phyloP scores from a whole-genome alignment of 495 filamentous ascomycete species.

The Hyaloscypha hepaticicola region DNA sequence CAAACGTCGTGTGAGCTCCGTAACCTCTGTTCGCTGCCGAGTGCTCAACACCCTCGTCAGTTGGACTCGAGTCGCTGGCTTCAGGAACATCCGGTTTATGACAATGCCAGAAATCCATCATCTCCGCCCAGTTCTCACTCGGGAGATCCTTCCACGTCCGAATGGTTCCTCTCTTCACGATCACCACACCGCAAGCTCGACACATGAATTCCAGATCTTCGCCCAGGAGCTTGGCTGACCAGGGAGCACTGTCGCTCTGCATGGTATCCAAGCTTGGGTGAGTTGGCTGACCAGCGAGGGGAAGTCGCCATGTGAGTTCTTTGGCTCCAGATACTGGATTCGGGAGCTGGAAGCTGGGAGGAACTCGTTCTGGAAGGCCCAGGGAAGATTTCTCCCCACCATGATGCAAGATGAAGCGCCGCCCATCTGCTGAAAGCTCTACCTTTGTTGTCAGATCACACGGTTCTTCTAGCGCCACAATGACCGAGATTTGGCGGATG shows the following conservation, averaged over 20 bases:
- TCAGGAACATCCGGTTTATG: constrained; percentile 70
- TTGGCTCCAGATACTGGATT: constrained; percentile 36
- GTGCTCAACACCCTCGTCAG: constrained; percentile 36
- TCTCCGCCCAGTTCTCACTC: constrained; percentile 96
- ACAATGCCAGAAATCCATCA: constrained; percentile 99
- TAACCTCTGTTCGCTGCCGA: constrained; percentile 60
- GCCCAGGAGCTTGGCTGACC: constrained; percentile 67
- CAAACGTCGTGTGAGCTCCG: constrained; percentile 67
- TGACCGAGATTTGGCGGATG: constrained; percentile 79
- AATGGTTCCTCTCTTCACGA: constrained; percentile 46
- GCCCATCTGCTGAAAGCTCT: constrained; percentile 48
- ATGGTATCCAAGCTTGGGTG: constrained; percentile 33
- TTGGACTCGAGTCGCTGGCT: constrained; percentile 18
- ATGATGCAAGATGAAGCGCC: constrained; percentile 52
- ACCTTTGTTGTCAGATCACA: constrained; percentile 47
- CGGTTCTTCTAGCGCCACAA: constrained; percentile 59
- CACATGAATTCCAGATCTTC: constrained; percentile 59
- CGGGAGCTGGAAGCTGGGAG: constrained; percentile 34
- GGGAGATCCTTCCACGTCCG: constrained; percentile 90
- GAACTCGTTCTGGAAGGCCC: constrained; percentile 63
- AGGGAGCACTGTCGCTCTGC: constrained; percentile 55
- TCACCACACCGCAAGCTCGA: constrained; percentile 50
- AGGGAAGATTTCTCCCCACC: constrained; percentile 54
- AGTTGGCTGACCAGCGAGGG: constrained; percentile 45
- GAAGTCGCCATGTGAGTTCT: constrained; percentile 70